These are phyloP conservation scores for Silene coronaria DNA, from an alignment of 179 eudicot species.

Conservation along the genomic window DNA sequence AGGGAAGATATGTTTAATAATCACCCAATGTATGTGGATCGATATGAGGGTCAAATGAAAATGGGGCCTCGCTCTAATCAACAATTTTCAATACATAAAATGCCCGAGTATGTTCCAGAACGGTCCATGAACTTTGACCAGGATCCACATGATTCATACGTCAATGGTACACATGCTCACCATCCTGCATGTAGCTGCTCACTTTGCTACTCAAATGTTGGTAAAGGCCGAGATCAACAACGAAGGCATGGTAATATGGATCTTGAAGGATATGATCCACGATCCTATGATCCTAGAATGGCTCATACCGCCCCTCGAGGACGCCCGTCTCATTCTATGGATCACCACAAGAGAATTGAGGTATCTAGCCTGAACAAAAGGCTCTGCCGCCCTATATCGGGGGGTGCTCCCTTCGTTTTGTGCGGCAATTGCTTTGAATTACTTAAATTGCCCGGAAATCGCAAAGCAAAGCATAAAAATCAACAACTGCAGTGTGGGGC, in stretches of 20 bases:
- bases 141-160: slow-evolving; percentile 25
- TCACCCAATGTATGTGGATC: slow-evolving; percentile 30
- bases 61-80: slow-evolving; percentile 25
- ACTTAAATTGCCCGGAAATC: slow-evolving; percentile 53
- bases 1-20: slow-evolving; percentile 22
- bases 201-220: slow-evolving; percentile 38
- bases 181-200: slow-evolving; percentile 47
- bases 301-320: slow-evolving; percentile 29
- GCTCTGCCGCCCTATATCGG: slow-evolving; percentile 50
- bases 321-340: slow-evolving; percentile 25
- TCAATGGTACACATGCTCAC: slow-evolving; percentile 33
- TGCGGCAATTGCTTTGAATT: slow-evolving; percentile 69
- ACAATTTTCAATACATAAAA: slow-evolving; percentile 21
- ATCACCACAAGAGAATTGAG: slow-evolving; percentile 31
- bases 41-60: slow-evolving; percentile 26
- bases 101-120: slow-evolving; percentile 29
- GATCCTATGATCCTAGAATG: slow-evolving; percentile 26
- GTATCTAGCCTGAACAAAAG: slow-evolving; percentile 30
- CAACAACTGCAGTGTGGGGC: slow-evolving; percentile 59
- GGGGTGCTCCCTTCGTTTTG: slow-evolving; percentile 78
- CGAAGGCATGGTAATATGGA: slow-evolving; percentile 13
- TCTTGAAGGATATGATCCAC: slow-evolving; percentile 29
- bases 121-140: slow-evolving; percentile 32
- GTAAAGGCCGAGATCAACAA: slow-evolving; percentile 34
- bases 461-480: slow-evolving; percentile 26